phyloP scores from a whole-genome alignment of 148 eudicot species.

The Fallopia convolvulus region DNA sequence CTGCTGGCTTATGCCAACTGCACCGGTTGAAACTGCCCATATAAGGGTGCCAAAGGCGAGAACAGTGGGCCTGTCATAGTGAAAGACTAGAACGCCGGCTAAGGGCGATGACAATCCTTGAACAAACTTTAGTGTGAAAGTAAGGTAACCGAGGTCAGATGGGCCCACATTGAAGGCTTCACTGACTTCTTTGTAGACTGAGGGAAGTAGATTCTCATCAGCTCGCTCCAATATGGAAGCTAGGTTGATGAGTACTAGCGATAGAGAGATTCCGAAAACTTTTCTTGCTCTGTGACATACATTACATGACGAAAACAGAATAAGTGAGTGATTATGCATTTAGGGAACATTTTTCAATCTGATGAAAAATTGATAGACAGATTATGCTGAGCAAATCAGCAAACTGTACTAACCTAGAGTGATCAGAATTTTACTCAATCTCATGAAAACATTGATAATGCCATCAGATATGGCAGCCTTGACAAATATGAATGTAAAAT shows the following conservation, averaged over 20 bases:
- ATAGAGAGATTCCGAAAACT: slow-evolving; percentile 67
- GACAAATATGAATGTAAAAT: too few species aligned
- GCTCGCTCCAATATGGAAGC: slow-evolving; percentile 94
- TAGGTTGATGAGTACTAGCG: slow-evolving; percentile 78
- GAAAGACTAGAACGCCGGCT: slow-evolving; percentile 79
- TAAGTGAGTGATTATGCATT: neutral
- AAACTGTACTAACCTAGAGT: too few species aligned
- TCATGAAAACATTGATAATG: neutral
- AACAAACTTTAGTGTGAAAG: slow-evolving; percentile 61
- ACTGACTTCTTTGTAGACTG: slow-evolving; percentile 94
- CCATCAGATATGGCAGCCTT: neutral
- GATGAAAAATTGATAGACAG: neutral
- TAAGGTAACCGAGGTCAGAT: slow-evolving; percentile 87
- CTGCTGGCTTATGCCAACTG: slow-evolving; percentile 69
- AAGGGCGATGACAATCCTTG: slow-evolving; percentile 81
- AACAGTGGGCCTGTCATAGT: slow-evolving; percentile 80
- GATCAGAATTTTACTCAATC: too few species aligned
- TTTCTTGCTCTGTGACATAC: slow-evolving; percentile 41
- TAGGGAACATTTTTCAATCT: neutral
- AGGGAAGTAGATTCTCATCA: slow-evolving; percentile 89
- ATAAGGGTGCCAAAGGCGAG: slow-evolving; percentile 82
- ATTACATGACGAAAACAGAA: neutral
- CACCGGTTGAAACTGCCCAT: slow-evolving; percentile 95
- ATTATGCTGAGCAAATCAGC: too few species aligned
- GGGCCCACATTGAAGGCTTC: slow-evolving; percentile 81